Conservation (phyloP, 306 rosid genomes). For the Trichosanthes cucumerina region DNA sequence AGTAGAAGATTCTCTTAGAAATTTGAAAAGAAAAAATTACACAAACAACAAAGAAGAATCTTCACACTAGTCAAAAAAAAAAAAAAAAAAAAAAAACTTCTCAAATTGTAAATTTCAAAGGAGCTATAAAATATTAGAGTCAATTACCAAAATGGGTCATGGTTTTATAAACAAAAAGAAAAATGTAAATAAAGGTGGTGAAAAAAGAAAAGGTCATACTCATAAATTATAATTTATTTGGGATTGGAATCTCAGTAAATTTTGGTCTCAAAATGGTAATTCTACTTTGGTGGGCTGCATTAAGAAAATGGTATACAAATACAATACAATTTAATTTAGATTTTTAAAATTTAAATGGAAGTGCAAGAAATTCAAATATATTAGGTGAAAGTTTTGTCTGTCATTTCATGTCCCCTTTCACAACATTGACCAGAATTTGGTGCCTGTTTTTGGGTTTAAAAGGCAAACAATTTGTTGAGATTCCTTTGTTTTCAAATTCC, state of each 20-base stretch:
- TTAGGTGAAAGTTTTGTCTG: neutral
- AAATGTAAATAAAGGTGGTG: neutral
- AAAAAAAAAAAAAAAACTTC: neutral
- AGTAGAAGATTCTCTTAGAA: neutral
- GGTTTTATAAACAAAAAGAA: neutral
- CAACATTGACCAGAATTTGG: neutral
- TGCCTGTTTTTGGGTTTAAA: conserved; percentile 1
- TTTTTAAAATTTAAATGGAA: neutral
- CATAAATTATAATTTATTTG: neutral
- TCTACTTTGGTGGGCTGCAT: conserved; percentile 3
- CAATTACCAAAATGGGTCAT: neutral
- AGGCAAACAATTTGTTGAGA: neutral
- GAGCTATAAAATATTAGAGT: neutral
- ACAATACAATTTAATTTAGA: neutral
- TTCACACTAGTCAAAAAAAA: neutral
- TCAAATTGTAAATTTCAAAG: neutral
- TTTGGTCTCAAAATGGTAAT: neutral
- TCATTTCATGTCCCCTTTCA: neutral
- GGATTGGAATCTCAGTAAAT: neutral
- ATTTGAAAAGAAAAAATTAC: neutral
- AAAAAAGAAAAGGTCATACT: neutral
- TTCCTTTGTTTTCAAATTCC: neutral
- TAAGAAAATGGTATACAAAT: neutral
- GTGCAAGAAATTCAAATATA: neutral
- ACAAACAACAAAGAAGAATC: neutral